Evolutionary conservation across 1,284 basidiomycete species (phyloP), one percentile per base, ranked within the genome.

Genomic region (Caloboletus inedulis): DNA sequence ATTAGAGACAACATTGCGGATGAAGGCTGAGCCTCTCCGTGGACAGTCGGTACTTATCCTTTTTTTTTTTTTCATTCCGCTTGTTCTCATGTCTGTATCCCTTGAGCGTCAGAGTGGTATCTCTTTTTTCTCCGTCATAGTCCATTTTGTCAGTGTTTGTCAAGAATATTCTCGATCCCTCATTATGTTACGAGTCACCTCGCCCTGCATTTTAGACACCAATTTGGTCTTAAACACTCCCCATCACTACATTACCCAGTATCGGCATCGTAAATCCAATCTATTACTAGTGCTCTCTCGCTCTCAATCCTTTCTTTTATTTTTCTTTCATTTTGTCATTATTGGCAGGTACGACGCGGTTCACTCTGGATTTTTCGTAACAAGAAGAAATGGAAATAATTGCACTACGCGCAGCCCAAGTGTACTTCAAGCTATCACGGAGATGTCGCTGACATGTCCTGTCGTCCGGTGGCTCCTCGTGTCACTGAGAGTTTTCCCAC

Each of bases 1-100:
- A 18, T 43, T 25, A 67, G 46, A 45, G 53, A 55, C 41, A 52
- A 40, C 19, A 46, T 34, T 31, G 18, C 47, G 56, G 65, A 65
- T 49, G 67, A 69, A 62, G 67, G 69, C 59, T 66, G 64, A 68
- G 63, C 69, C 65, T 56, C 44, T 59, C 54, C 53, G 30, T 47
- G 45, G 51, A 61, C 48, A 46, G 52, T 58, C 34, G 33, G 40
- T 56, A n/a, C 30, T 8, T 13, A 8, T 36, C 33, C 25, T 30
- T 29, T 39, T 23, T 23, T 34, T 30, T 29, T 39, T 23, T 23
- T 34, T 3, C 36, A 4, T 21, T 54, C 47, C 19, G 7, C 21
- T 43, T 34, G 31, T 41, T 40, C 41, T 25, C 43, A 14, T 10
- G 23, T 31, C 42, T 45, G 37, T 37, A 21, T 33, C 37, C 16